Conservation (phyloP, 225 moss, liverwort and hornwort genomes). For the Neckera pumila region DNA sequence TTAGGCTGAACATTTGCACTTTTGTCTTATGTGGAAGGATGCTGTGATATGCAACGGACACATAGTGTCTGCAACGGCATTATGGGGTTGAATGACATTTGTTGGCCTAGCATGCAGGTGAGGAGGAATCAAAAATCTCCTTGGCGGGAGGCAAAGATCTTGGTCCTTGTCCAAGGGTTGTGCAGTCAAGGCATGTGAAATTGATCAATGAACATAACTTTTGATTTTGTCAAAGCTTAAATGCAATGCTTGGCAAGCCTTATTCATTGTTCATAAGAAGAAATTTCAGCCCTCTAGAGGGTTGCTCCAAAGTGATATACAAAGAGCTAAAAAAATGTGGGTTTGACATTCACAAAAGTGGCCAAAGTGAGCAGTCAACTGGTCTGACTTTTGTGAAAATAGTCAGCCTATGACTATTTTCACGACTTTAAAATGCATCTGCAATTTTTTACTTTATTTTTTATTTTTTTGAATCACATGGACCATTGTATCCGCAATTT, state of each 20-base stretch:
- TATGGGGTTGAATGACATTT: background rate
- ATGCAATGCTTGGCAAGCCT: background rate
- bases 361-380: no score
- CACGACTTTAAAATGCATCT: no score
- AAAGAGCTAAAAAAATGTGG: no score
- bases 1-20: background rate
- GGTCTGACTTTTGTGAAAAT: no score
- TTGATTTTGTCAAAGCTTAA: background rate
- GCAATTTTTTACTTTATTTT: no score
- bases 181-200: fast-evolving
- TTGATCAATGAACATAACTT: background rate
- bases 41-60: fast-evolving
- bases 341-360: no score
- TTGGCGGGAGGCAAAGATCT: background rate
- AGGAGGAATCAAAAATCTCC: background rate
- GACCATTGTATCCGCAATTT: no score
- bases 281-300: no score
- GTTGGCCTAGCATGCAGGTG: fast-evolving
- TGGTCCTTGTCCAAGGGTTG: background rate
- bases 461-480: no score
- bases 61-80: fast-evolving
- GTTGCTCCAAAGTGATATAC: no score
- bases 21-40: background rate
- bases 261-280: no score
- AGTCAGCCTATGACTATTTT: no score